phyloP scores from a whole-genome alignment of 306 rosid species.

The Corylus americana region DNA sequence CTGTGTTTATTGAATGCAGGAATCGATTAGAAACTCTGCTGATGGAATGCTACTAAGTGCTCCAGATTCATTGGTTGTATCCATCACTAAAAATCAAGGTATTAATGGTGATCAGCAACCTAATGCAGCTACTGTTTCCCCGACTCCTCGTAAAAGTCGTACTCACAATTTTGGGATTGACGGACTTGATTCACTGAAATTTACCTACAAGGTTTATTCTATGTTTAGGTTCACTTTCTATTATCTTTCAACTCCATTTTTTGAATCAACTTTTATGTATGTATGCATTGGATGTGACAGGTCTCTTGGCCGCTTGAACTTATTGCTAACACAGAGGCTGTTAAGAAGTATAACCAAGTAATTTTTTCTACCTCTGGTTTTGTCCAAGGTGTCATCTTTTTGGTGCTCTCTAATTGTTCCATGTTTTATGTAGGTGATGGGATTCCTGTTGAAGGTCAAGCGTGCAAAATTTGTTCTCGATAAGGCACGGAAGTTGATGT shows the following conservation, averaged over 20 bases:
- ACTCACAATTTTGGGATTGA: conserved; percentile 73
- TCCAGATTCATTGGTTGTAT: conserved; percentile 86
- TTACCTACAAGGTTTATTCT: conserved; percentile 75
- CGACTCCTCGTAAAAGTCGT: conserved; percentile 55
- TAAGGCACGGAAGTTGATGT: conserved; percentile 98
- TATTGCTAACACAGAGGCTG: conserved; percentile 84
- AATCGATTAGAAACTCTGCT: conserved; percentile 91
- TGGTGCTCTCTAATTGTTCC: conserved; percentile 20
- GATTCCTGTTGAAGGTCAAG: conserved; percentile 90
- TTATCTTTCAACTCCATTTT: conserved; percentile 8
- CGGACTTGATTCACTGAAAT: conserved; percentile 79
- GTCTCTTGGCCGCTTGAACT: conserved; percentile 99
- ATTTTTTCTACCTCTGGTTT: conserved; percentile 23
- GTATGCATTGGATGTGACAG: conserved; percentile 46
- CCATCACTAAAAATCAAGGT: conserved; percentile 52
- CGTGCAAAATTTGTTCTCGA: conserved; percentile 91
- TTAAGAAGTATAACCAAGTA: conserved; percentile 96
- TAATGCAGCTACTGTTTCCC: conserved; percentile 37
- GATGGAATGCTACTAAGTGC: conserved; percentile 82
- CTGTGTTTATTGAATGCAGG: conserved; percentile 57
- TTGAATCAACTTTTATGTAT: neutral
- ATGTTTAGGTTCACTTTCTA: conserved; percentile 23
- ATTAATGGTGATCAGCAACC: conserved; percentile 60
- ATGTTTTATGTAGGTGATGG: conserved; percentile 66
- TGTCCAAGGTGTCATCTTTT: conserved; percentile 12